Percentiles rank a stretch among this genome's conserved stretches.
These are phyloP conservation scores for Podaxis pistillaris DNA, from an alignment of 768 basidiomycete genomes.

Conservation along the genomic window DNA sequence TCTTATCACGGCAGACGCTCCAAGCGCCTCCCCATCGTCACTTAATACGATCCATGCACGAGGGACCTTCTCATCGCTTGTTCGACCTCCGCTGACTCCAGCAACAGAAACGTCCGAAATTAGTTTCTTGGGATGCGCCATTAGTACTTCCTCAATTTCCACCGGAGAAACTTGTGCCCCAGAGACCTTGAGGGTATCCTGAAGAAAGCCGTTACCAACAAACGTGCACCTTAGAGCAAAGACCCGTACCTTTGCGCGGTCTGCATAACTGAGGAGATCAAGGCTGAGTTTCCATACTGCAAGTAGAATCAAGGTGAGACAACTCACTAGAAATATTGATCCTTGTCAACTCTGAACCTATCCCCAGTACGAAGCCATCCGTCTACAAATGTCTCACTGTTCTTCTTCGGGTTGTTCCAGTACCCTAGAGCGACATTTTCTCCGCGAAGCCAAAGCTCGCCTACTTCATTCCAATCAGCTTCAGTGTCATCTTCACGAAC, in stretches of 20 bases:
- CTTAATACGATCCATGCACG: slow-evolving; percentile 78
- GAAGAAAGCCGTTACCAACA: background rate
- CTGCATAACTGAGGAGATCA: slow-evolving; percentile 52
- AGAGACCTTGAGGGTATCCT: slow-evolving; percentile 80
- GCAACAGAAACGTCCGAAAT: slow-evolving; percentile 68
- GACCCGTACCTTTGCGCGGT: slow-evolving; percentile 60
- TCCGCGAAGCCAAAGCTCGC: slow-evolving; percentile 62
- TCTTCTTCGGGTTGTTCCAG: slow-evolving; percentile 68
- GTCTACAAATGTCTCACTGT: slow-evolving; percentile 58
- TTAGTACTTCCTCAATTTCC: slow-evolving; percentile 70
- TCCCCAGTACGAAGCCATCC: slow-evolving; percentile 81
- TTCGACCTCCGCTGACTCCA: slow-evolving; percentile 69
- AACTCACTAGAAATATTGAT: slow-evolving; percentile 64
- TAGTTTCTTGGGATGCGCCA: slow-evolving; percentile 61
- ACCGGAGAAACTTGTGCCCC: slow-evolving; percentile 77
- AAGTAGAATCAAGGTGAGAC: background rate
- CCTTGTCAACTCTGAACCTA: slow-evolving; percentile 54
- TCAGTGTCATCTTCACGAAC: slow-evolving; percentile 55
- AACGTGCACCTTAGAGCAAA: background rate
- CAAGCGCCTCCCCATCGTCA: slow-evolving; percentile 45
- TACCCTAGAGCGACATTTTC: slow-evolving; percentile 62
- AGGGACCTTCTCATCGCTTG: slow-evolving; percentile 68
- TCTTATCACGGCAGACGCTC: slow-evolving; percentile 36
- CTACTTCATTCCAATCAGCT: slow-evolving; percentile 54
- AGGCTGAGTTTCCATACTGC: background rate